These are phyloP conservation scores for Entonaema liquescens DNA, from an alignment of 495 filamentous ascomycete species.

Conservation along the genomic window DNA sequence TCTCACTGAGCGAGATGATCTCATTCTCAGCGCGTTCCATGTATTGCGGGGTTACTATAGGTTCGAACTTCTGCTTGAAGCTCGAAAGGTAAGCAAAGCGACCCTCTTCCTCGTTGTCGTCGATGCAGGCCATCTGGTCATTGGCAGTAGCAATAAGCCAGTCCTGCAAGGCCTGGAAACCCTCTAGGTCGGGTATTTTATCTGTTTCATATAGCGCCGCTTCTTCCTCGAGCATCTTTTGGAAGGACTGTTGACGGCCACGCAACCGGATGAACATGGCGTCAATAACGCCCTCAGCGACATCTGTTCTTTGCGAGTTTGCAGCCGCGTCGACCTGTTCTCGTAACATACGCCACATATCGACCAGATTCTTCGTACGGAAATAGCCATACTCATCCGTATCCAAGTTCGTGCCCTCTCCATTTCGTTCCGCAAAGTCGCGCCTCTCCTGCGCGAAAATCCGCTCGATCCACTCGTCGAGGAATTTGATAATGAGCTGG, in stretches of 20 bases:
- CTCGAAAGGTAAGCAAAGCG: constrained; percentile 78
- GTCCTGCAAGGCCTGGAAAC: constrained; percentile 82
- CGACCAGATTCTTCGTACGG: constrained; percentile 86
- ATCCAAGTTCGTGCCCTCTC: constrained; percentile 77
- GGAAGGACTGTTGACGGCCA: constrained; percentile 81
- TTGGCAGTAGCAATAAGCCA: constrained; percentile 98
- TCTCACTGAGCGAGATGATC: constrained; percentile 77
- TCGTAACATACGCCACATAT: constrained; percentile 97
- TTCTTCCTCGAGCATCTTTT: constrained; percentile 88
- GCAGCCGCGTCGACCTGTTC: constrained; percentile 86
- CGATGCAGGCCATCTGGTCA: constrained; percentile 97
- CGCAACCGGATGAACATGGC: constrained; percentile 90
- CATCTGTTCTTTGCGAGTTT: constrained; percentile 81
- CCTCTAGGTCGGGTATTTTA: constrained; percentile 72
- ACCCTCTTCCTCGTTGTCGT: constrained; percentile 78
- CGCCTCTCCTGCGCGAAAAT: constrained; percentile 82
- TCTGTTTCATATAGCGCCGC: constrained; percentile 70
- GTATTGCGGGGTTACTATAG: constrained; percentile 82
- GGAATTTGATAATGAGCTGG: constrained; percentile 88
- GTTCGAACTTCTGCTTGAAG: constrained; percentile 80
- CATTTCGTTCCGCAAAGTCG: constrained; percentile 77
- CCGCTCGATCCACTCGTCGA: constrained; percentile 97
- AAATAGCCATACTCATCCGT: constrained; percentile 86
- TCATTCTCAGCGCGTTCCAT: constrained; percentile 74
- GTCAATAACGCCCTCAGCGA: constrained; percentile 92